Evolutionary conservation across 2,329 filamentous ascomycete genomes (phyloP).

Genomic region (Verticillium zaregamsianum): DNA sequence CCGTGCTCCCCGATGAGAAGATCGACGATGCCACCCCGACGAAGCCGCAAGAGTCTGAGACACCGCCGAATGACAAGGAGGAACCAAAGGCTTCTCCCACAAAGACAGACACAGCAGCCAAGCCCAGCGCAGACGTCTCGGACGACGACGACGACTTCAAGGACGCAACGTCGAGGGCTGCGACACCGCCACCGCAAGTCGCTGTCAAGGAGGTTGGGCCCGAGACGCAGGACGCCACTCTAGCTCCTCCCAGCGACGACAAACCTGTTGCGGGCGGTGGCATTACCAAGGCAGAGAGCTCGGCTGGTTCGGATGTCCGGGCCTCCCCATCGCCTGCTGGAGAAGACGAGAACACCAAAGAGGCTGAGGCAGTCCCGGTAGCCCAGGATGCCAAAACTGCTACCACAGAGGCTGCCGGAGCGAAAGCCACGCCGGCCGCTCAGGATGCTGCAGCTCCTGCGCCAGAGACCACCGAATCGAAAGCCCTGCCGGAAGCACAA

Average conservation of each 20-base stretch:
- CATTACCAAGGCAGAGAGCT: neutral
- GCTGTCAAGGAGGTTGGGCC: neutral
- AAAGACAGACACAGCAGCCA: constrained; percentile 5
- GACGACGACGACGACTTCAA: constrained; percentile 21
- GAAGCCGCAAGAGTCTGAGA: constrained; percentile 3
- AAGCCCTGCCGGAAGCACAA: neutral
- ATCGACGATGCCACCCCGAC: constrained; percentile 3
- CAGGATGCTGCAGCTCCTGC: neutral
- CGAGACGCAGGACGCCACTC: neutral
- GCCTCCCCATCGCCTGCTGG: neutral
- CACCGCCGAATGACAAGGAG: neutral
- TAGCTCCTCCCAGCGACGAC: constrained; percentile 1
- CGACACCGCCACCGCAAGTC: constrained; percentile 3
- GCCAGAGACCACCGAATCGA: neutral
- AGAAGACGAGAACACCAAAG: constrained; percentile 2
- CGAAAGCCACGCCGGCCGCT: neutral
- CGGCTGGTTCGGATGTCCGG: constrained; percentile 5
- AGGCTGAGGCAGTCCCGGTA: no score
- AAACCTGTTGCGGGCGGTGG: constrained; percentile 1
- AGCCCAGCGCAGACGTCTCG: constrained; percentile 14
- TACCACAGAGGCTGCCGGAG: neutral
- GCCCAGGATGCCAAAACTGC: neutral
- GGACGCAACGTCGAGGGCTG: constrained; percentile 14
- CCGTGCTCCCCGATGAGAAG: constrained; percentile 1
- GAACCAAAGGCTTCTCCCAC: constrained; percentile 6